Conservation (phyloP, 371 early-diverging fungal species). For the Rhizomucor miehei region DNA sequence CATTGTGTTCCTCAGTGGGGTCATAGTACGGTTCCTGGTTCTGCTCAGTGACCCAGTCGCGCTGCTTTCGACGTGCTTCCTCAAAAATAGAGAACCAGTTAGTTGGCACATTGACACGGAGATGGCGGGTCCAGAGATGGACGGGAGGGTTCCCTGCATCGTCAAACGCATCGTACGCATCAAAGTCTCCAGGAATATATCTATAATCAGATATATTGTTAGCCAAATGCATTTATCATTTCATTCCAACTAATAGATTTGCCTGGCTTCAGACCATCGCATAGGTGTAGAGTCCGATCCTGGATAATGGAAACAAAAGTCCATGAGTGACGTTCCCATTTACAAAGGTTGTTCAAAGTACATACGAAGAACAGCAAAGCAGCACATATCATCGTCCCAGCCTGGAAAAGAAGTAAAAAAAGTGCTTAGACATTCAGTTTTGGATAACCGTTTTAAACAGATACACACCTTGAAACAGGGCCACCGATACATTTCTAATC, state of each 20-base stretch:
- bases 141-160: conserved; percentile 43
- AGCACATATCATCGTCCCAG: conserved; percentile 42
- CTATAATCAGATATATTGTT: conserved; percentile 14
- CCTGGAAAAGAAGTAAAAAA: conserved; percentile 16
- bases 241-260: background rate
- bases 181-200: conserved; percentile 43
- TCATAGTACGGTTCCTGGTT: conserved; percentile 8
- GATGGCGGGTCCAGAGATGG: conserved; percentile 33
- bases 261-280: conserved; percentile 46
- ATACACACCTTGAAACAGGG: conserved; percentile 31
- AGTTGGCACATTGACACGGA: conserved; percentile 28
- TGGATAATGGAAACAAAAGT: too few relatives aligned
- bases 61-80: conserved; percentile 42
- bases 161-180: conserved; percentile 44
- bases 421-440: background rate
- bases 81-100: conserved; percentile 49
- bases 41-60: conserved; percentile 21
- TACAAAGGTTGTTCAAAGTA: too few relatives aligned
- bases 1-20: conserved; percentile 4
- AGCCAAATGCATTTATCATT: background rate
- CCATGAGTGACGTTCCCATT: too few relatives aligned
- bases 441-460: background rate
- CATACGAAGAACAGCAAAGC: conserved; percentile 32
- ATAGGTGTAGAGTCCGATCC: conserved; percentile 34
- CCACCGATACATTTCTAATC: conserved; percentile 25